A percentile compares a stretch with the other conserved stretches of the same genome.
phyloP scores from a whole-genome alignment of 352 stramenopile genomes.

The Pythium brassicae region DNA sequence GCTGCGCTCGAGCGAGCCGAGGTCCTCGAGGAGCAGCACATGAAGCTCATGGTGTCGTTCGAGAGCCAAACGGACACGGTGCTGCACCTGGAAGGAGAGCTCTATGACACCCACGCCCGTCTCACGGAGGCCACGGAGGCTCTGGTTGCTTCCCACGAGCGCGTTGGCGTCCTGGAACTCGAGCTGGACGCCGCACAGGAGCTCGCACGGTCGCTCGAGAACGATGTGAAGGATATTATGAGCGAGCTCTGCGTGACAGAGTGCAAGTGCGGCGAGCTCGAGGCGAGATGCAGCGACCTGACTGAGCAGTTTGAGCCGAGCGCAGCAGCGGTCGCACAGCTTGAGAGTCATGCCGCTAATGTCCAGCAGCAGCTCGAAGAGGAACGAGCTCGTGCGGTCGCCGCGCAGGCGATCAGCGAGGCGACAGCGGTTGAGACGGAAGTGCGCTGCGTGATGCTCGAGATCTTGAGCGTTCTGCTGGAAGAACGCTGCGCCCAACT shows the following conservation, averaged over 20 bases:
- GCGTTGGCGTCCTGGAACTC: not conserved
- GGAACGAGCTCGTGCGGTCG: not conserved
- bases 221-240: slow-evolving; percentile 10
- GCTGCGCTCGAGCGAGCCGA: slow-evolving; percentile 6
- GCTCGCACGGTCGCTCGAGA: slow-evolving; percentile 1
- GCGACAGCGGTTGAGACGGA: not conserved
- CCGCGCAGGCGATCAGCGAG: not conserved
- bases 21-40: slow-evolving; percentile 13
- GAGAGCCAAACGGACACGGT: slow-evolving; percentile 8
- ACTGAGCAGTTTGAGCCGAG: not conserved
- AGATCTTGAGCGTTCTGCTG: not conserved
- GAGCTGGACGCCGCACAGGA: slow-evolving; percentile 4
- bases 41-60: slow-evolving; percentile 16
- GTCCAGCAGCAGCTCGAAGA: not conserved
- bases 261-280: slow-evolving; percentile 9
- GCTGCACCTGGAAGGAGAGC: slow-evolving; percentile 11
- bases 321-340: not conserved
- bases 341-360: not conserved
- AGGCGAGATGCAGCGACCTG: not conserved
- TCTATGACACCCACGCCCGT: slow-evolving; percentile 1
- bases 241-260: slow-evolving; percentile 13
- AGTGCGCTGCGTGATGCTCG: not conserved
- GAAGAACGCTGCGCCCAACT: not conserved
- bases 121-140: slow-evolving; percentile 1
- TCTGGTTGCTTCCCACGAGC: slow-evolving; percentile 6